A percentile compares a stretch with the other conserved stretches of the same genome.
Evolutionary conservation across 257 asterid genomes (phyloP).

Genomic region (Gentiana macrophylla): DNA sequence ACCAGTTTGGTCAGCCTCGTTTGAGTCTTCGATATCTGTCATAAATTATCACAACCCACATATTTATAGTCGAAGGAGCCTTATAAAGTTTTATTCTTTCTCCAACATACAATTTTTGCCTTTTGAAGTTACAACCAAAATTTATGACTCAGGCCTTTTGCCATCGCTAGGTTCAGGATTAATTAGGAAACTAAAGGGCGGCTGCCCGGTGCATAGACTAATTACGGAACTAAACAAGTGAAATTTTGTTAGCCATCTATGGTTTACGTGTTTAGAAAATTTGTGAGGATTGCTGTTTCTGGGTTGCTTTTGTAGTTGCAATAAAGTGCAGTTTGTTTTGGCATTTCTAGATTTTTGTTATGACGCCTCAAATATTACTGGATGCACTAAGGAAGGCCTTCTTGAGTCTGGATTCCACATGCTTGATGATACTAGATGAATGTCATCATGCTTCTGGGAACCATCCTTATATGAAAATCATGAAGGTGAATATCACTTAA

Average conservation of each 20-base stretch:
- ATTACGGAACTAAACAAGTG: neutral
- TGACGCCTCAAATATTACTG: conserved; percentile 88
- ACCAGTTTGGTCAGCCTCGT: neutral
- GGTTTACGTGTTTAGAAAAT: neutral
- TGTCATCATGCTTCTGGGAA: conserved; percentile 75
- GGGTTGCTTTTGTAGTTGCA: conserved; percentile 2
- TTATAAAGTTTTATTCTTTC: too few species aligned
- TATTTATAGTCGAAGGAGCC: too few species aligned
- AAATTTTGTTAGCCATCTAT: neutral
- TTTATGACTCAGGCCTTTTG: too few species aligned
- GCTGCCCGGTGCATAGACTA: too few species aligned
- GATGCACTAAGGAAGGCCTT: conserved; percentile 60
- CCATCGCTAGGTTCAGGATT: too few species aligned
- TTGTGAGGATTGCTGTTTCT: neutral
- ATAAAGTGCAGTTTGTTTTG: conserved; percentile 3
- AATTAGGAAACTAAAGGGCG: too few species aligned
- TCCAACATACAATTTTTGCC: too few species aligned
- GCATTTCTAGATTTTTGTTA: conserved; percentile 52
- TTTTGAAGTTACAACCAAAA: too few species aligned
- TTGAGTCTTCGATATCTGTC: neutral
- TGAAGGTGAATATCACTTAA: conserved; percentile 45
- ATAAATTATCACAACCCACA: too few species aligned
- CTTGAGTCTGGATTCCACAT: conserved; percentile 34
- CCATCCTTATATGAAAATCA: conserved; percentile 74
- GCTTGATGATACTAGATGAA: conserved; percentile 67